A percentile compares a stretch with the other conserved stretches of the same genome.
Evolutionary conservation across 305 asterid species (phyloP).

Genomic region (Vinca major): DNA sequence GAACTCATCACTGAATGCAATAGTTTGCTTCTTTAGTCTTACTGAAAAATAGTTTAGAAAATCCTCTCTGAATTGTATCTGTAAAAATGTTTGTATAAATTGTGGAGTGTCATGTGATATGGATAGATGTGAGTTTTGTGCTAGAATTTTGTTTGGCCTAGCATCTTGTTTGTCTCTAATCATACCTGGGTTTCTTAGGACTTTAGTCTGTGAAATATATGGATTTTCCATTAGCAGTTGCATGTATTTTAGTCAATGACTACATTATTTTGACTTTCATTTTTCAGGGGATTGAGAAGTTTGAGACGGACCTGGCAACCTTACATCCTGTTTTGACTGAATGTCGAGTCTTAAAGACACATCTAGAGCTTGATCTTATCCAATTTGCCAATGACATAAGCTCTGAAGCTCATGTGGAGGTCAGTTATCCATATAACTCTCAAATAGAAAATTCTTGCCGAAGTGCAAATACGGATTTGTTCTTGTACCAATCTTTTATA

Average conservation of each 20-base stretch:
- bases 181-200: not conserved
- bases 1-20: not conserved
- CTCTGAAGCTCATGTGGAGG: conserved; percentile 99
- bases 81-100: not conserved
- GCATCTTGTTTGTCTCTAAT: not conserved
- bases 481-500: not conserved
- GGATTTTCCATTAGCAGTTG: not conserved
- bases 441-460: not conserved
- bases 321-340: conserved; percentile 90
- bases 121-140: not conserved
- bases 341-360: conserved; percentile 81
- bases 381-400: conserved; percentile 95
- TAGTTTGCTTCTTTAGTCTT: not conserved
- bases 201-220: not conserved
- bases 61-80: not conserved
- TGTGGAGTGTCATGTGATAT: not conserved
- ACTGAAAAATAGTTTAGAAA: not conserved
- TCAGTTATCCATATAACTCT: conserved; percentile 27
- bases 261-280: conserved; percentile 9
- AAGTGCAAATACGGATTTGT: not conserved
- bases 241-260: not conserved
- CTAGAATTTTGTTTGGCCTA: not conserved
- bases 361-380: conserved; percentile 66
- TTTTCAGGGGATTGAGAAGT: conserved; percentile 71
- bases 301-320: conserved; percentile 47